phyloP scores from a whole-genome alignment of 176 grass and related monocot species.

The Olyra latifolia region DNA sequence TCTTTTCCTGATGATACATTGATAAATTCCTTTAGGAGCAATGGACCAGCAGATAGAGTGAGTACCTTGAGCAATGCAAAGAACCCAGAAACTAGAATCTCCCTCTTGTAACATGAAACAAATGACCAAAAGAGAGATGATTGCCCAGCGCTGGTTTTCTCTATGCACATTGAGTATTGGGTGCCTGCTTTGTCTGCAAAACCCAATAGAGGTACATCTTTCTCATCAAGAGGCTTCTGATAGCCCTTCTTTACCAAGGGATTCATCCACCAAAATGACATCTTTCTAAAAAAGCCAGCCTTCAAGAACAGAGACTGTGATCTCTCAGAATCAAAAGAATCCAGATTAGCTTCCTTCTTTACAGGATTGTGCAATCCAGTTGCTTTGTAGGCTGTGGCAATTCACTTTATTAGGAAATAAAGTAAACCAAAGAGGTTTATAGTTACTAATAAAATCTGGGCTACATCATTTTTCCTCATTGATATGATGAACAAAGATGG shows the following conservation, averaged over 20 bases:
- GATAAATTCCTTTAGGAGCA: slow-evolving; percentile 65
- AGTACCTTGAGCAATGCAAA: slow-evolving; percentile 66
- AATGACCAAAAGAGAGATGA: slow-evolving; percentile 52
- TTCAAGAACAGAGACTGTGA: background rate
- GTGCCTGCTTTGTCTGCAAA: slow-evolving; percentile 37
- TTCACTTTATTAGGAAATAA: background rate
- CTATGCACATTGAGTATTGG: slow-evolving; percentile 35
- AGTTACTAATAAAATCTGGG: background rate
- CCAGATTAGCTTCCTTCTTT: background rate
- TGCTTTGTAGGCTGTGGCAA: slow-evolving; percentile 2
- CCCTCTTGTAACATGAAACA: slow-evolving; percentile 57
- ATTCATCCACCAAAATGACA: slow-evolving; percentile 64
- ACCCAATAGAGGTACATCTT: slow-evolving; percentile 49
- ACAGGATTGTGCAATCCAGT: background rate
- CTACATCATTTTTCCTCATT: too few relatives aligned
- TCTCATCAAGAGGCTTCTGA: slow-evolving; percentile 54
- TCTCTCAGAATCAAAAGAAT: background rate
- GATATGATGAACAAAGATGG: too few relatives aligned
- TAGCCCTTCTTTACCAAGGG: slow-evolving; percentile 66
- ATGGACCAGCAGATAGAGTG: slow-evolving; percentile 54
- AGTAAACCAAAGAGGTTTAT: background rate
- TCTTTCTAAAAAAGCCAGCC: slow-evolving; percentile 50
- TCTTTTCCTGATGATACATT: slow-evolving; percentile 49
- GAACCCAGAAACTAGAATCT: slow-evolving; percentile 56
- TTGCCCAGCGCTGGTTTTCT: slow-evolving; percentile 38